Evolutionary conservation across 345 rosid species (phyloP).

Genomic region (Alliaria petiolata): DNA sequence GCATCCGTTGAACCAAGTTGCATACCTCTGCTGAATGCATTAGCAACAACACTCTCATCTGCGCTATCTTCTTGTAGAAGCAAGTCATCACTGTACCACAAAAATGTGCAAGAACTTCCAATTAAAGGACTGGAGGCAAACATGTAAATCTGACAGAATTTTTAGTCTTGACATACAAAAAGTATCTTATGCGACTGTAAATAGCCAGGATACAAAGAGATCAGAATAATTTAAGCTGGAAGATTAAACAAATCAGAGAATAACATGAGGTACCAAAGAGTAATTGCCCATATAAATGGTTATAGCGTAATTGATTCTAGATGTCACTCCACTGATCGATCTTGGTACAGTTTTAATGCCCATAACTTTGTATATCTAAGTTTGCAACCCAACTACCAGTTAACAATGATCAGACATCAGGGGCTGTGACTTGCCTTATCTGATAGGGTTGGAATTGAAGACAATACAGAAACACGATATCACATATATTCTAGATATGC

Average conservation of each 20-base stretch:
- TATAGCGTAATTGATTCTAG: background rate
- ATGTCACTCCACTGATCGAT: background rate
- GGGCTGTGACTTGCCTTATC: background rate
- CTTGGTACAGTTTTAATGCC: background rate
- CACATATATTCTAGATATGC: slow-evolving; percentile 2
- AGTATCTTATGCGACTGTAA: background rate
- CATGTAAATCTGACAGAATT: background rate
- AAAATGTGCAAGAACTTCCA: slow-evolving; percentile 6
- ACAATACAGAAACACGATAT: background rate
- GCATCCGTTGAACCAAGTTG: slow-evolving; percentile 64
- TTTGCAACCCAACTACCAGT: slow-evolving; percentile 2
- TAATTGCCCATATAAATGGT: background rate
- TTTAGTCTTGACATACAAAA: background rate
- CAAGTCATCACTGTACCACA: slow-evolving; percentile 69
- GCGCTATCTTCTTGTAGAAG: slow-evolving; percentile 83
- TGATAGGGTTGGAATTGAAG: background rate
- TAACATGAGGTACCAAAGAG: slow-evolving; percentile 5
- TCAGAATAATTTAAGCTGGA: background rate
- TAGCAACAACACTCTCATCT: slow-evolving; percentile 48
- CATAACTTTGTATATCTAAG: background rate
- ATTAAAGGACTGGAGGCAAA: background rate
- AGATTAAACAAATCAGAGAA: background rate
- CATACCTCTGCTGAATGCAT: slow-evolving; percentile 67
- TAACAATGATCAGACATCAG: slow-evolving; percentile 3
- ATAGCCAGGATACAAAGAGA: background rate